Evolutionary conservation across 305 asterid genomes (phyloP).

Genomic region (Euphrasia arctica): DNA sequence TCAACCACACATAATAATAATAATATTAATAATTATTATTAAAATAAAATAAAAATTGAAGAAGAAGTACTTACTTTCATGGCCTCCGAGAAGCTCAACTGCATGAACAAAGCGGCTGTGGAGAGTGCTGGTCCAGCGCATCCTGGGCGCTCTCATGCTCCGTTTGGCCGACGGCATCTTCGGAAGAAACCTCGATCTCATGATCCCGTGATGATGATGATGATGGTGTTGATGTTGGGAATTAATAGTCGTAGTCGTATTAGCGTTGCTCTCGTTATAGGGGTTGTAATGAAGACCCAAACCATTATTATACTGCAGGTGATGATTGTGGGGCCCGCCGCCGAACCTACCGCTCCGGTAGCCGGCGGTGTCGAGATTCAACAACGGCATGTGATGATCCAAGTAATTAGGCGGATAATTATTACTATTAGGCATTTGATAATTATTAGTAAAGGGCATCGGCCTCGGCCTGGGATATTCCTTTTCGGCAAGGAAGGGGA

Average conservation of each 20-base stretch:
- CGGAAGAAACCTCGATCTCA: conserved; percentile 78
- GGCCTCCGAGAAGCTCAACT: conserved; percentile 97
- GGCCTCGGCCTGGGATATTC: conserved; percentile 48
- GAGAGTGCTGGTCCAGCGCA: conserved; percentile 94
- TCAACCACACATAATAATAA: background rate
- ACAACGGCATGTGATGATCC: conserved; percentile 57
- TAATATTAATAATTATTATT: background rate
- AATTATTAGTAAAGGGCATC: conserved; percentile 12
- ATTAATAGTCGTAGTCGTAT: too few relatives aligned
- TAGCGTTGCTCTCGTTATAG: conserved; percentile 24
- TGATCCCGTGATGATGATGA: conserved; percentile 45
- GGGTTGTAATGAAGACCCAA: conserved; percentile 31
- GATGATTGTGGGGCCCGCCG: conserved; percentile 17
- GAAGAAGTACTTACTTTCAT: conserved; percentile 55
- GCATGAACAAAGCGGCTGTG: conserved; percentile 96
- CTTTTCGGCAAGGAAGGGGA: conserved; percentile 54
- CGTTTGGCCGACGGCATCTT: conserved; percentile 75
- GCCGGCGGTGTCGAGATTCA: conserved; percentile 37
- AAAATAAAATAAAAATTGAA: background rate
- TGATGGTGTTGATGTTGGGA: background rate
- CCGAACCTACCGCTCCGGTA: conserved; percentile 30
- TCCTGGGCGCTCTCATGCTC: conserved; percentile 96
- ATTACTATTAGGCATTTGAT: too few relatives aligned
- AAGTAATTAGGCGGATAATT: conserved; percentile 5
- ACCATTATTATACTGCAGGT: conserved; percentile 24